Conservation (phyloP, 108 stramenopile species). For the Conticribra guillardii region DNA sequence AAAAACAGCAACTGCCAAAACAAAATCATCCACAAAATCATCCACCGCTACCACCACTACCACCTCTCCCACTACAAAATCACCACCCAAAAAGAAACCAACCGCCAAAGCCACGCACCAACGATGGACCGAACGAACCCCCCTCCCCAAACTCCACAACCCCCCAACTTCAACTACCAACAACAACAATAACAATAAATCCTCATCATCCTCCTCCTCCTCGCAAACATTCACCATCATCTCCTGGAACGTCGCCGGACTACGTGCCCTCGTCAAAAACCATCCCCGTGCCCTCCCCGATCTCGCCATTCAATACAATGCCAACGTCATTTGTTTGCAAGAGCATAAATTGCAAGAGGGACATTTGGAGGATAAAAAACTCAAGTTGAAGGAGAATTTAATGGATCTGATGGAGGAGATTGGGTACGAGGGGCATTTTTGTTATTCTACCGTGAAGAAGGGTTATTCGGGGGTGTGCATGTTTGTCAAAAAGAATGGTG, state of each 20-base stretch:
- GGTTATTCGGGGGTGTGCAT: slow-evolving; percentile 97
- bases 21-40: neutral
- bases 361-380: slow-evolving; percentile 80
- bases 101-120: slow-evolving; percentile 70
- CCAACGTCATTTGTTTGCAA: slow-evolving; percentile 90
- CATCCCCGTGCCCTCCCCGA: slow-evolving; percentile 62
- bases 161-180: no score
- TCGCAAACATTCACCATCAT: slow-evolving; percentile 79
- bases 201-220: slow-evolving; percentile 38
- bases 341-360: slow-evolving; percentile 91
- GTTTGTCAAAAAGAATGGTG: slow-evolving; percentile 63
- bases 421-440: slow-evolving; percentile 89
- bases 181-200: no score
- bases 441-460: slow-evolving; percentile 90
- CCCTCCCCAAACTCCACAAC: slow-evolving; percentile 69
- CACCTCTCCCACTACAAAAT: neutral
- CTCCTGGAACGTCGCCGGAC: slow-evolving; percentile 94
- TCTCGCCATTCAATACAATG: slow-evolving; percentile 62
- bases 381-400: slow-evolving; percentile 64
- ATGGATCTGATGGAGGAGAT: slow-evolving; percentile 52
- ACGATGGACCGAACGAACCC: slow-evolving; percentile 76
- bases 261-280: slow-evolving; percentile 83
- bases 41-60: neutral
- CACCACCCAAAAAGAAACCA: slow-evolving; percentile 50
- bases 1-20: neutral